Evolutionary conservation across 2,329 filamentous ascomycete species (phyloP), one percentile per base, ranked within the genome.

Genomic region (Ciborinia camelliae): DNA sequence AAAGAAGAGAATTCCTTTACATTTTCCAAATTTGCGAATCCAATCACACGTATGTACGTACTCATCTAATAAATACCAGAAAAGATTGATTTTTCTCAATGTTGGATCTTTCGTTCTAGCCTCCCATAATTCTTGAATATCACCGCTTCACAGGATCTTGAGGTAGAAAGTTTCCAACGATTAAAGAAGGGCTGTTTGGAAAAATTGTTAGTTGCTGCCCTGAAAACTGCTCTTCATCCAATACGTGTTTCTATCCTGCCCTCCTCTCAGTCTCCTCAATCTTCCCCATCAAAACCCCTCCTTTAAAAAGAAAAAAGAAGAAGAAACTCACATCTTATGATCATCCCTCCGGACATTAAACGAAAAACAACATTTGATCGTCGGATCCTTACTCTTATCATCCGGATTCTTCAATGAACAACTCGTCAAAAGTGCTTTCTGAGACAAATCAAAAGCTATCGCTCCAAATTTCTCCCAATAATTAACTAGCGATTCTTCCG

Each of bases 381-480:
- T 87, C 26, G 89, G 86, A 62, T 89, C 85, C 52, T 86, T 86
- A 3, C 88, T 86, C 66, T 84, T 84, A 59, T 86, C 82, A 68
- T 87, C 85, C 4, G 91, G 93, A 70, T 88, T 93, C 77, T 97
- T 97, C 67, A 99, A 79, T 14, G 91, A 90, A 75, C 95, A 99
- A 70, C 91, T 94, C 28, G 95, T 99, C 70, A 99, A 81, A 73
- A 99, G 91, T 28, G 94, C 96, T 76, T 99, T 97, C 75, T 98
- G 95, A 12, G 86, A 88, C 65, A 89, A 87, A 75, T 99, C 95
- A 77, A 99, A 99, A 12, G 95, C 96, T 72, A 99, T 98, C 6
- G 92, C 94, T 59, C 94, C 93, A 74, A 99, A 99, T 74, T 99
- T 97, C 78, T 99, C 95, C 95, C 95, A 99, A 74, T 99, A 99